A percentile compares a stretch with the other conserved stretches of the same genome.
phyloP scores from a whole-genome alignment of 1,139 yeast genomes.

The Hyphopichia pseudoburtonii region DNA sequence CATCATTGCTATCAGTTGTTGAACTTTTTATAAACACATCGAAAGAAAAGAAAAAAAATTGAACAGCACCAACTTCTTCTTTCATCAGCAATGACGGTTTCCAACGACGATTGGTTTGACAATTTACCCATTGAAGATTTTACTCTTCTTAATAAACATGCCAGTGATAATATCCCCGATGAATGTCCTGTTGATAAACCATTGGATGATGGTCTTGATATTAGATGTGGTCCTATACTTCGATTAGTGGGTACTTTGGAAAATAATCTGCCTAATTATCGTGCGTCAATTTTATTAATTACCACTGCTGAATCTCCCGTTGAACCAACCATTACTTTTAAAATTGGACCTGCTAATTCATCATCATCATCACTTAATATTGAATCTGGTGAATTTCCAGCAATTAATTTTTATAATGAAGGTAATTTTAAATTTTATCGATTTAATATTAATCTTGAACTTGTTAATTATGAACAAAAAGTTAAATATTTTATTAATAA shows the following conservation, averaged over 20 bases:
- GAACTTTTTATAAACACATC: no score
- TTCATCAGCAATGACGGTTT: constrained; percentile 12
- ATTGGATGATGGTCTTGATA: constrained; percentile 34
- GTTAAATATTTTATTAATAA: constrained; percentile 60
- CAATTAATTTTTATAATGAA: constrained; percentile 43
- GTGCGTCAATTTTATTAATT: constrained; percentile 67
- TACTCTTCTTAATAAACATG: constrained; percentile 22
- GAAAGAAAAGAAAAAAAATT: no score
- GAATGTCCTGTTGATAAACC: constrained; percentile 26
- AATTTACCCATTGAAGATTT: constrained; percentile 34
- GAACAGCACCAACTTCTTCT: no score
- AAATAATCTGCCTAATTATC: constrained; percentile 46
- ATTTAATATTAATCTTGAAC: constrained; percentile 50
- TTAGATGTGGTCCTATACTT: constrained; percentile 77
- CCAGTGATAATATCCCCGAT: constrained; percentile 26
- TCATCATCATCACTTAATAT: constrained; percentile 1
- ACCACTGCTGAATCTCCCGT: constrained; percentile 39
- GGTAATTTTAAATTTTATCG: constrained; percentile 62
- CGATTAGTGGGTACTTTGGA: constrained; percentile 63
- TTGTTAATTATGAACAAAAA: constrained; percentile 53
- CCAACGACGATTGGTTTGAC: constrained; percentile 21
- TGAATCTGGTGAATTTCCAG: constrained; percentile 45
- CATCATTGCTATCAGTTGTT: no score
- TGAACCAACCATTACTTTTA: constrained; percentile 37
- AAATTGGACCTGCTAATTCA: constrained; percentile 36